phyloP scores from a whole-genome alignment of 345 rosid genomes.

The Excoecaria agallocha region DNA sequence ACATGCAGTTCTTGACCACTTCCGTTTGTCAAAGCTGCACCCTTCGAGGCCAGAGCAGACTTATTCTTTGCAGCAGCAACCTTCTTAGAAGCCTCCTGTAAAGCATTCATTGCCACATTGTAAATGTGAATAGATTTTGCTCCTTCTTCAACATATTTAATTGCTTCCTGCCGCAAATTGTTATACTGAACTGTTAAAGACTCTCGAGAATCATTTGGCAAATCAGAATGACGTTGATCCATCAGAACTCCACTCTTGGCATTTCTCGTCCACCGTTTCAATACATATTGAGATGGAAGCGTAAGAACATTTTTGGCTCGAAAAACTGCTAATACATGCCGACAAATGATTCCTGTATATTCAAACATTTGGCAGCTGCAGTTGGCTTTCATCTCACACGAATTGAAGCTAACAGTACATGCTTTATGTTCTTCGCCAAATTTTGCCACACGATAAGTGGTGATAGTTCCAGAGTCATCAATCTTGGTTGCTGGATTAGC shows the following conservation, averaged over 20 bases:
- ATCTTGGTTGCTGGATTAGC: slow-evolving; percentile 61
- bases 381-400: slow-evolving; percentile 62
- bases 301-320: slow-evolving; percentile 67
- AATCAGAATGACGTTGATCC: slow-evolving; percentile 41
- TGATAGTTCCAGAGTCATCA: slow-evolving; percentile 49
- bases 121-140: slow-evolving; percentile 67
- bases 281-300: slow-evolving; percentile 61
- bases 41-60: slow-evolving; percentile 36
- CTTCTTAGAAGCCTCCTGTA: slow-evolving; percentile 67
- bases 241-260: slow-evolving; percentile 47
- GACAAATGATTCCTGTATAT: slow-evolving; percentile 68
- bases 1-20: slow-evolving; percentile 37
- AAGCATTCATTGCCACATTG: slow-evolving; percentile 67
- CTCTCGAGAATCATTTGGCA: slow-evolving; percentile 42
- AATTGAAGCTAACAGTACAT: slow-evolving; percentile 54
- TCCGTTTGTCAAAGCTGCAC: slow-evolving; percentile 36
- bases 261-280: slow-evolving; percentile 79
- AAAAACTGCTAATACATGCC: slow-evolving; percentile 73
- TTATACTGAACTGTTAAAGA: slow-evolving; percentile 54
- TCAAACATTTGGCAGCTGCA: slow-evolving; percentile 90
- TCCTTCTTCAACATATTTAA: slow-evolving; percentile 79
- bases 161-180: slow-evolving; percentile 67
- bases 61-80: slow-evolving; percentile 49
- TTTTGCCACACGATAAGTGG: slow-evolving; percentile 63
- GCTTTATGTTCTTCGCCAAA: slow-evolving; percentile 64